Conservation (phyloP, 352 stramenopile genomes). For the Thraustochytrium striatum region DNA sequence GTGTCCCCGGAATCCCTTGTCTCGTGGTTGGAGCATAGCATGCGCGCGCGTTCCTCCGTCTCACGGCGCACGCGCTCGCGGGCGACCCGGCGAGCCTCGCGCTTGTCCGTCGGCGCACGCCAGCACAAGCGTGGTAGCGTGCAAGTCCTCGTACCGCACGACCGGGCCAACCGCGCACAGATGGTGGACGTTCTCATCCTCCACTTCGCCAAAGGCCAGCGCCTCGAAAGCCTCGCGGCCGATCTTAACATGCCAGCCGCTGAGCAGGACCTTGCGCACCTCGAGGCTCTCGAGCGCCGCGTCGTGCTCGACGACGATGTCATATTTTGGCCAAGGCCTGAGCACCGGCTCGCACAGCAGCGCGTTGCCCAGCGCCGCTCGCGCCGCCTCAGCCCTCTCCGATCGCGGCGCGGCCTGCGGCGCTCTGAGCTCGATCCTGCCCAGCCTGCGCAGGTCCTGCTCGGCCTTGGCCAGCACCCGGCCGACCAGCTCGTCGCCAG, state of each 20-base stretch:
- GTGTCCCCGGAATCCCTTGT: background rate
- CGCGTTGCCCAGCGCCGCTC: background rate
- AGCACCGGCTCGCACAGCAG: background rate
- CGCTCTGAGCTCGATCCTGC: no score
- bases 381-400: background rate
- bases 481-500: no score
- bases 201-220: background rate
- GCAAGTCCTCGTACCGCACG: no score
- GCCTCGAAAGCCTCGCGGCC: background rate
- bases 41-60: background rate
- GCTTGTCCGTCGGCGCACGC: no score
- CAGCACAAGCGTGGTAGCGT: no score
- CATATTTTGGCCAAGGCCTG: background rate
- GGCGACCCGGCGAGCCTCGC: background rate
- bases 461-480: no score
- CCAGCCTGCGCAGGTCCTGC: no score
- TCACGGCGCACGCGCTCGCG: background rate
- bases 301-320: constrained; percentile 1
- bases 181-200: background rate
- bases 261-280: background rate
- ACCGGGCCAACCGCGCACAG: background rate
- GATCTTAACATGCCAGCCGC: background rate
- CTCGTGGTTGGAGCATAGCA: background rate
- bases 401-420: no score
- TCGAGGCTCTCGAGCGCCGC: background rate